Evolutionary conservation across 2,329 filamentous ascomycete genomes (phyloP), one percentile per base, ranked within the genome.

Genomic region (Calonectria fujianensis): DNA sequence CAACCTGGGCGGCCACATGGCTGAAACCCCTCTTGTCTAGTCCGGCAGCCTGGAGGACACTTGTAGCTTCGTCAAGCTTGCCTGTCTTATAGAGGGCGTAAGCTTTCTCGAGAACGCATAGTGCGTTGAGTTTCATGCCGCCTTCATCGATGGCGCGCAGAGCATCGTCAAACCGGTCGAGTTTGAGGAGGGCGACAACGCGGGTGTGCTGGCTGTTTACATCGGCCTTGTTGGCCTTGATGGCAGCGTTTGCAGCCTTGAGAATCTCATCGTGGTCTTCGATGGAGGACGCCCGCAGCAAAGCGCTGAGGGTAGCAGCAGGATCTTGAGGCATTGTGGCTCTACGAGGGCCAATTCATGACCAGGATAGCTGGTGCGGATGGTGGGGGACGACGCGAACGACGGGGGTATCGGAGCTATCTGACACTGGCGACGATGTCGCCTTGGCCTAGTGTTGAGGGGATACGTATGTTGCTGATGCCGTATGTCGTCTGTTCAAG

Each of bases 11-110:
- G 50, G 89, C 89, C 20, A 93, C 84, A 82, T 93, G 92, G 45
- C 84, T 85, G 75, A 86, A 86, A 76, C 83, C 83, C 66, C 85
- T 82, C 75, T 86, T 78, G 4, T 80, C 72, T 31, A 81, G 32
- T 10, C 82, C 81, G 14, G 77, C 78, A 14, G 86, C 78, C 20
- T 85, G 80, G 24, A 90, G 81, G 20, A 86, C 76, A 2, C 82
- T 84, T 32, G 90, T 88, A n/a, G 95, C 94, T 72, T 93, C 92
- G 27, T 89, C 87, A 1, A 95, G 89, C 77, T 92, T 89, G 31
- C 94, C 94, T 0, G 91, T 90, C 87, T 96, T 97, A 86, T 97
- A 97, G 27, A 96, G 89, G n/a, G 94, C 93, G 86, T 97, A 97
- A 2, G 94, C 91, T 82, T 93, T 93, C 84, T 96, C 95, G 54